These are phyloP conservation scores for Fragaria nilgerrensis DNA, from an alignment of 306 rosid genomes.

Conservation along the genomic window DNA sequence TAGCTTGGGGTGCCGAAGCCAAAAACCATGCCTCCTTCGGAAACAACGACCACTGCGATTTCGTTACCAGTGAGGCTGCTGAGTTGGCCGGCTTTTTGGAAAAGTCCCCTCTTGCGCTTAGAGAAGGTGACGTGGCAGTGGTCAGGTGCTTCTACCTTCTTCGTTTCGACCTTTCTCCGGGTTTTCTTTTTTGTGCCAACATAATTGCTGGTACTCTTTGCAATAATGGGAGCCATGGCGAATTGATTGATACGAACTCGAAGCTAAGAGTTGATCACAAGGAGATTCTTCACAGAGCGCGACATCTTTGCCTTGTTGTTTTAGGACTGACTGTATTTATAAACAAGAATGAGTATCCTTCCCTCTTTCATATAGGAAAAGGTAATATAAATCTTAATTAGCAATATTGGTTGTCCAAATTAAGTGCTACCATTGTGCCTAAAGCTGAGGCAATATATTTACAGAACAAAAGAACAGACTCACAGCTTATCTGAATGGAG, in stretches of 20 bases:
- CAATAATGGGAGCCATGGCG: neutral
- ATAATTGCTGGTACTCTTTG: neutral
- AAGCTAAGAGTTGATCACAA: neutral
- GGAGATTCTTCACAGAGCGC: neutral
- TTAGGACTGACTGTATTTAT: neutral
- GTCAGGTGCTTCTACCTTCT: constrained; percentile 1
- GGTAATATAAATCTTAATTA: neutral
- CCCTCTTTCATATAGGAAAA: neutral
- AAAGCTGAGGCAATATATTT: too few relatives aligned
- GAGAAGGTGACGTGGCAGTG: constrained; percentile 29
- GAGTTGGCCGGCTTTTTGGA: constrained; percentile 23
- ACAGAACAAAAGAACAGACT: too few relatives aligned
- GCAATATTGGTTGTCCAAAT: neutral
- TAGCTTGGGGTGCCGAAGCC: constrained; percentile 12
- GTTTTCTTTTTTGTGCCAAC: constrained; percentile 4
- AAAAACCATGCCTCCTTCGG: constrained; percentile 18
- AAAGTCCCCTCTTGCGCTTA: constrained; percentile 23
- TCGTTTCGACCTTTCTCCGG: constrained; percentile 15
- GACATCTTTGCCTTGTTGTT: neutral
- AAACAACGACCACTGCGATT: constrained; percentile 9
- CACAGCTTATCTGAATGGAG: too few relatives aligned
- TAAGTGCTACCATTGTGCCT: neutral
- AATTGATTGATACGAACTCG: neutral
- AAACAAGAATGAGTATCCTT: neutral
- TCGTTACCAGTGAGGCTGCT: constrained; percentile 14